phyloP scores from a whole-genome alignment of 257 asterid genomes.

The Haberlea rhodopensis region DNA sequence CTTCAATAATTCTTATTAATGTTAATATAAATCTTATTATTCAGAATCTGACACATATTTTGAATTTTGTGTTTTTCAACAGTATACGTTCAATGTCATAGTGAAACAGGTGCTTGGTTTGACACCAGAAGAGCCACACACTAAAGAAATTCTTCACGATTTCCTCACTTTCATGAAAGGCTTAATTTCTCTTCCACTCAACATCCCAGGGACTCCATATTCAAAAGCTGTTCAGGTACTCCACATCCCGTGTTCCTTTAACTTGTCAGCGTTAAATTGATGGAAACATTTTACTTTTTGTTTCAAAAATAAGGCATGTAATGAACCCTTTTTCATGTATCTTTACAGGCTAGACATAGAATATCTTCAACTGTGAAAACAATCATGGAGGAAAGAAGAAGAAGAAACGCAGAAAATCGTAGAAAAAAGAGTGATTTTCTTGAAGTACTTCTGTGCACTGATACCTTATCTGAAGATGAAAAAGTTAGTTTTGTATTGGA shows the following conservation, averaged over 20 bases:
- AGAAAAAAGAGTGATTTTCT: conserved; percentile 58
- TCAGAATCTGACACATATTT: too few species aligned
- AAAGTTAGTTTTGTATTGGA: conserved; percentile 76
- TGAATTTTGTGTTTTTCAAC: conserved; percentile 18
- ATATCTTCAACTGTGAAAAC: conserved; percentile 69
- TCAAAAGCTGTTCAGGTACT: conserved; percentile 79
- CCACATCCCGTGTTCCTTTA: conserved; percentile 12
- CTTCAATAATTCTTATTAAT: too few species aligned
- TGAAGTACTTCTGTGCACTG: conserved; percentile 51
- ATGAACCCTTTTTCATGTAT: conserved; percentile 30
- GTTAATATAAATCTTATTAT: too few species aligned
- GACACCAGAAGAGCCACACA: conserved; percentile 56
- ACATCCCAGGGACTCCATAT: conserved; percentile 76
- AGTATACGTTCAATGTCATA: conserved; percentile 79
- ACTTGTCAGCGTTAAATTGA: not conserved
- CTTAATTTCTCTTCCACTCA: conserved; percentile 54
- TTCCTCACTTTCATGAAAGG: conserved; percentile 68
- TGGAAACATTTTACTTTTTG: conserved; percentile 17
- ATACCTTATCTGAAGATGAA: conserved; percentile 71
- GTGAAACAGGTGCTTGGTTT: conserved; percentile 77
- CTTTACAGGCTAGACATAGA: conserved; percentile 92
- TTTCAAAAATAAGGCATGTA: conserved; percentile 41
- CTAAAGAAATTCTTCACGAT: conserved; percentile 56
- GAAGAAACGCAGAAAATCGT: conserved; percentile 25
- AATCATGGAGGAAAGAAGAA: conserved; percentile 74